Evolutionary conservation across 495 filamentous ascomycete genomes (phyloP).

Genomic region (Penicillium cataractarum): DNA sequence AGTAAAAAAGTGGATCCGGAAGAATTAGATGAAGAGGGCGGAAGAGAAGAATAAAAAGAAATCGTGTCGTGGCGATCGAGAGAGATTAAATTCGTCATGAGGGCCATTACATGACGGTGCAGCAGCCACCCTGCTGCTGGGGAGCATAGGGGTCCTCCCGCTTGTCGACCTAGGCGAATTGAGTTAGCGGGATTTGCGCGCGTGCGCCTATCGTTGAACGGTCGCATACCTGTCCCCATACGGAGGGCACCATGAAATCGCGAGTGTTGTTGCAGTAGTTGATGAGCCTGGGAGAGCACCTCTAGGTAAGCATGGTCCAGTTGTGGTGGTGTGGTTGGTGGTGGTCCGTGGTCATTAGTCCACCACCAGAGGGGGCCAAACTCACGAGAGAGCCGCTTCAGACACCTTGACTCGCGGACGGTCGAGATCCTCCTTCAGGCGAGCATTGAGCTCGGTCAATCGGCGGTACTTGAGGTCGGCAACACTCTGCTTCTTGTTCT

Average conservation of each 20-base stretch:
- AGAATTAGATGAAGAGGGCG: conserved; percentile 26
- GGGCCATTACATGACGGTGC: conserved; percentile 80
- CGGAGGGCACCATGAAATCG: conserved; percentile 97
- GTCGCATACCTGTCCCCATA: conserved; percentile 85
- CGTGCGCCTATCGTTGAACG: conserved; percentile 5
- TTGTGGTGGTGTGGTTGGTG: background rate
- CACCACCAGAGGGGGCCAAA: conserved; percentile 19
- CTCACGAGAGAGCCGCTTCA: conserved; percentile 89
- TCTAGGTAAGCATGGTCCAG: background rate
- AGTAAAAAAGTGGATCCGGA: conserved; percentile 16
- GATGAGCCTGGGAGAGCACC: conserved; percentile 70
- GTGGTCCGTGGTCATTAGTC: background rate
- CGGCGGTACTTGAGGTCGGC: conserved; percentile 96
- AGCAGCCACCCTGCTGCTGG: conserved; percentile 87
- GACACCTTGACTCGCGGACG: conserved; percentile 93
- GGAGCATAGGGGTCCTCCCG: conserved; percentile 96
- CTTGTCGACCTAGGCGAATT: conserved; percentile 67
- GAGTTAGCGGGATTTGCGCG: conserved; percentile 24
- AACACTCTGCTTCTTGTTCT: conserved; percentile 99
- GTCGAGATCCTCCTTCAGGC: conserved; percentile 92
- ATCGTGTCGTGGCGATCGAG: conserved; percentile 43
- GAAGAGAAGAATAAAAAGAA: conserved; percentile 14
- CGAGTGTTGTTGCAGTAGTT: conserved; percentile 94
- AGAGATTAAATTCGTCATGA: conserved; percentile 38
- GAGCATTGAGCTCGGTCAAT: conserved; percentile 92